Percentiles rank a stretch among this genome's conserved stretches.
Evolutionary conservation across 2,329 filamentous ascomycete genomes (phyloP).

Genomic region (Epicoccum sorghinum): DNA sequence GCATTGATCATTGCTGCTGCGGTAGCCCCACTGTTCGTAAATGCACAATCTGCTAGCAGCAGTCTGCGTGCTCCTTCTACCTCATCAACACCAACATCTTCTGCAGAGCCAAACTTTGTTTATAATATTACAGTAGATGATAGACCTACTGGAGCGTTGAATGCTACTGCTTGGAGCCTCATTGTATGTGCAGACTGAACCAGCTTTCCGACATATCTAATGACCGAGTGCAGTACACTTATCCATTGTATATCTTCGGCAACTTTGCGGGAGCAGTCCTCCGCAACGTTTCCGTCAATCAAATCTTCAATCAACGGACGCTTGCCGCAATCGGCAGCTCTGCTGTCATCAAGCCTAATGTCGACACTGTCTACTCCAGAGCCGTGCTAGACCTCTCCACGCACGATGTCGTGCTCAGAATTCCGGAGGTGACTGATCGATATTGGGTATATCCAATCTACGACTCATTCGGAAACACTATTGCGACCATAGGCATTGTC

Average conservation of each 20-base stretch:
- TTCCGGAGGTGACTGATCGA: not conserved
- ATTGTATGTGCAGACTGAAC: not conserved
- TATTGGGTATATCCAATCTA: not conserved
- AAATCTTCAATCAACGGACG: not conserved
- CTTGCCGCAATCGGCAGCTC: not conserved
- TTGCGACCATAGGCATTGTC: not conserved
- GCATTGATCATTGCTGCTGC: too few species aligned
- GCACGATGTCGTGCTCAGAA: not conserved
- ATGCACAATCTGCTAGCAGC: too few species aligned
- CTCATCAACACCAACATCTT: too few species aligned
- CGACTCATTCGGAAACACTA: not conserved
- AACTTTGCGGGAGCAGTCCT: not conserved
- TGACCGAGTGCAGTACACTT: not conserved
- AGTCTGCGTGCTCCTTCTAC: too few species aligned
- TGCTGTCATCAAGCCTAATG: not conserved
- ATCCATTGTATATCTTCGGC: not conserved
- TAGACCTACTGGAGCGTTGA: not conserved
- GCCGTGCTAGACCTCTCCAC: not conserved
- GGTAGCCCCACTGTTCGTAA: too few species aligned
- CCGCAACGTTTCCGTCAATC: not conserved
- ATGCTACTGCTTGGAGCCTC: not conserved
- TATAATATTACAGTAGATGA: not conserved
- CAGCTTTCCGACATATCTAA: not conserved
- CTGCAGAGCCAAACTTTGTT: too few species aligned
- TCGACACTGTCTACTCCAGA: not conserved